These are phyloP conservation scores for Hyaloscypha bicolor DNA, from an alignment of 495 filamentous ascomycete genomes.

Conservation along the genomic window DNA sequence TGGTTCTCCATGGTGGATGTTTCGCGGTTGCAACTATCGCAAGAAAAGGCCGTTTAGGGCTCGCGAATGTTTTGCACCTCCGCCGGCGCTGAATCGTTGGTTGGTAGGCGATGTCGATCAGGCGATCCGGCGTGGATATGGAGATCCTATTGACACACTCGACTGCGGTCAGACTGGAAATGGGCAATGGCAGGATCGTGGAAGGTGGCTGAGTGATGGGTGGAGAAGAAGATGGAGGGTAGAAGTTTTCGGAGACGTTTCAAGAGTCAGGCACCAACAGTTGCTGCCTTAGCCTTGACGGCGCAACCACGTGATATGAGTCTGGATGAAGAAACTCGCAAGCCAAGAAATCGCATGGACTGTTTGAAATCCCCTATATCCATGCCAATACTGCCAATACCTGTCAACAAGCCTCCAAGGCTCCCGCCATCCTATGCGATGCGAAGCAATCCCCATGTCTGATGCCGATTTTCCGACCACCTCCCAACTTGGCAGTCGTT, in stretches of 20 bases:
- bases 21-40: background rate
- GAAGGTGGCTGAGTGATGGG: background rate
- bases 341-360: background rate
- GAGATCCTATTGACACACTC: background rate
- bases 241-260: background rate
- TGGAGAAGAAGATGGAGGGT: background rate
- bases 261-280: background rate
- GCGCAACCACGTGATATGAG: background rate
- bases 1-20: background rate
- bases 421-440: background rate
- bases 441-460: background rate
- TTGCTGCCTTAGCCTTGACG: background rate
- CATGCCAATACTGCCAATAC: background rate
- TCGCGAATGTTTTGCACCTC: slow-evolving; percentile 1
- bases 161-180: background rate
- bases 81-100: slow-evolving; percentile 2
- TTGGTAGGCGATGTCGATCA: slow-evolving; percentile 11
- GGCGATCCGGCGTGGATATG: slow-evolving; percentile 1
- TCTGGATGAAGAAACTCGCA: background rate
- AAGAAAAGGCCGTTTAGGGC: slow-evolving; percentile 6
- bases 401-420: background rate
- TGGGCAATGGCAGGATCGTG: background rate
- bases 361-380: background rate
- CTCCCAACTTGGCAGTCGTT: no score
- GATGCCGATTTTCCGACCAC: no score